Evolutionary conservation across 805 yeast species (phyloP).

Genomic region (Suhomyces sp.): DNA sequence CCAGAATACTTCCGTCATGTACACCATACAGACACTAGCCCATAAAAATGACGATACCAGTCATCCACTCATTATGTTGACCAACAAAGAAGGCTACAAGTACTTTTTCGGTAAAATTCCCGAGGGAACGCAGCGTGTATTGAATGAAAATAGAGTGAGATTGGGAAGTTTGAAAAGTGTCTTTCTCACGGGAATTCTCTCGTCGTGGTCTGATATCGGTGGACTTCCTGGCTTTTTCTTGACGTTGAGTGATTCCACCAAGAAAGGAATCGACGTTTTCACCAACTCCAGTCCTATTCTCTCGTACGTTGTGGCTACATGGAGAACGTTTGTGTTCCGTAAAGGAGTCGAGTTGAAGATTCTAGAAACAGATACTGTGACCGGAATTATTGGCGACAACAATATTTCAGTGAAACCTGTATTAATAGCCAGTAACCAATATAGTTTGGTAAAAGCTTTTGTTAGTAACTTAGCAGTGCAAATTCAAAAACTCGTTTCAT

Average conservation of each 20-base stretch:
- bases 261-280: constrained; percentile 51
- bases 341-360: constrained; percentile 56
- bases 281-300: constrained; percentile 37
- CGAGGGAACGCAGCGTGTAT: constrained; percentile 81
- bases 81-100: constrained; percentile 47
- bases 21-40: constrained; percentile 10
- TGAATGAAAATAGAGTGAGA: constrained; percentile 58
- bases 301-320: constrained; percentile 62
- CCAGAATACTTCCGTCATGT: constrained; percentile 12
- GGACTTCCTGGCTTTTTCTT: constrained; percentile 89
- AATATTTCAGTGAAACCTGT: constrained; percentile 39
- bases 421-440: constrained; percentile 17
- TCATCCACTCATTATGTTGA: constrained; percentile 55
- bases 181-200: constrained; percentile 72
- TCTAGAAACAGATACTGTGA: constrained; percentile 25
- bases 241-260: constrained; percentile 77
- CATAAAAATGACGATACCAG: constrained; percentile 54
- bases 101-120: constrained; percentile 76
- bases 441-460: neutral
- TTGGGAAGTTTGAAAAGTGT: constrained; percentile 59
- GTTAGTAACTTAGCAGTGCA: constrained; percentile 9
- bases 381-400: constrained; percentile 31
- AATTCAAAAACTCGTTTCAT: constrained; percentile 38
- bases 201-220: constrained; percentile 73
- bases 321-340: constrained; percentile 86